These are phyloP conservation scores for Cryoendolithus antarcticus DNA, from an alignment of 2,329 filamentous ascomycete species.

Conservation along the genomic window DNA sequence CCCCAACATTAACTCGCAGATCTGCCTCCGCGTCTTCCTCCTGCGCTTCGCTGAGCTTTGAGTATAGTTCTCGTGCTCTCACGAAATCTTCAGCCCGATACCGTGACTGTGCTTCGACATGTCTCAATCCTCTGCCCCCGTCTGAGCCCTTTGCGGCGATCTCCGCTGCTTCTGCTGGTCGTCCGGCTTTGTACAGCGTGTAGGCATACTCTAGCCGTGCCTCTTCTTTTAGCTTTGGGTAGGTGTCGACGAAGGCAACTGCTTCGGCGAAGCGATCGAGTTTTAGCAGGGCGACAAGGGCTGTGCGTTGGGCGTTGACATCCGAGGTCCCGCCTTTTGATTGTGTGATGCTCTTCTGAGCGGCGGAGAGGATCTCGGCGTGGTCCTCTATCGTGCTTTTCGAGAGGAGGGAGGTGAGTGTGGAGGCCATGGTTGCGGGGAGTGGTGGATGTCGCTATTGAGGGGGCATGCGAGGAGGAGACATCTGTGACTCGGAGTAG, in stretches of 20 bases:
- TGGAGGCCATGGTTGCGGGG: conserved; percentile 28
- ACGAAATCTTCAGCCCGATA: conserved; percentile 66
- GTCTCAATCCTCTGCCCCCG: conserved; percentile 37
- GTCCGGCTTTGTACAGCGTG: conserved; percentile 69
- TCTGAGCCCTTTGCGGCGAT: conserved; percentile 30
- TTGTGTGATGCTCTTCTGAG: conserved; percentile 44
- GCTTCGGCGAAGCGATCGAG: conserved; percentile 74
- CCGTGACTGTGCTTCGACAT: conserved; percentile 53
- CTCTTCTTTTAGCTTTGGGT: conserved; percentile 44
- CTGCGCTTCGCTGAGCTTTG: conserved; percentile 38
- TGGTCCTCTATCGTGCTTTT: conserved; percentile 55
- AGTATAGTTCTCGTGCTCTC: conserved; percentile 53
- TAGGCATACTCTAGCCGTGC: conserved; percentile 64
- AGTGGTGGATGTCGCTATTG: not conserved
- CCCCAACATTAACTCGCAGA: conserved; percentile 62
- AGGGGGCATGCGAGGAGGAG: too few species aligned
- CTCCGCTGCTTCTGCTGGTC: conserved; percentile 51
- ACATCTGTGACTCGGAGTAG: not conserved
- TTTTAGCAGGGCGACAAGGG: conserved; percentile 64
- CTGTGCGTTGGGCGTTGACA: conserved; percentile 52
- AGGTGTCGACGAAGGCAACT: conserved; percentile 53
- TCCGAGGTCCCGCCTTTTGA: conserved; percentile 38
- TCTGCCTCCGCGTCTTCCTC: conserved; percentile 56
- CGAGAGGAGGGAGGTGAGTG: conserved; percentile 44
- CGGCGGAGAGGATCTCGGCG: conserved; percentile 56